A percentile compares a stretch with the other conserved stretches of the same genome.
Evolutionary conservation across 768 basidiomycete species (phyloP).

Genomic region (Megacollybia marginata): DNA sequence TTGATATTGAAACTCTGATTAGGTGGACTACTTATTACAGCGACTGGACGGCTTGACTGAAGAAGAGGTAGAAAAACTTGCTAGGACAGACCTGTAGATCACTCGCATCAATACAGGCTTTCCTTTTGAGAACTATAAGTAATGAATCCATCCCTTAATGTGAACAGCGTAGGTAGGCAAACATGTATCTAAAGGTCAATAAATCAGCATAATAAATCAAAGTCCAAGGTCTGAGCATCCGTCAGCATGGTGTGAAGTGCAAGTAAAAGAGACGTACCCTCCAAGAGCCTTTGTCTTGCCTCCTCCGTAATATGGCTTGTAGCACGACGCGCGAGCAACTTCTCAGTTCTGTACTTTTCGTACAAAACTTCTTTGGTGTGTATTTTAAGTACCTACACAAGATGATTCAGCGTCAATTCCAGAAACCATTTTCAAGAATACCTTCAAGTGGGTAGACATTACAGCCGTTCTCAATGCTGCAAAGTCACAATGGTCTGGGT

Average conservation of each 20-base stretch:
- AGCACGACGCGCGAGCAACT: constrained; percentile 79
- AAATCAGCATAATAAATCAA: constrained; percentile 18
- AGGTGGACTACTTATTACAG: constrained; percentile 95
- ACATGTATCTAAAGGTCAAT: too few relatives aligned
- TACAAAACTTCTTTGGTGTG: constrained; percentile 87
- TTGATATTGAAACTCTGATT: background rate
- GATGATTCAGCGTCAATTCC: too few relatives aligned
- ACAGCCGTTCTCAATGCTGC: constrained; percentile 77
- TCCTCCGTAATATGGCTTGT: constrained; percentile 73
- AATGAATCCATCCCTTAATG: too few relatives aligned
- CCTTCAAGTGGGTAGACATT: constrained; percentile 80
- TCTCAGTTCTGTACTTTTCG: constrained; percentile 89
- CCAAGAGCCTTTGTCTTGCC: constrained; percentile 62
- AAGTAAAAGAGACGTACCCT: constrained; percentile 40
- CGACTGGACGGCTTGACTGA: constrained; percentile 81
- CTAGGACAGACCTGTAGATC: background rate
- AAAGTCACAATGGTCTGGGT: constrained; percentile 86
- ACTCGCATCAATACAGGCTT: too few relatives aligned
- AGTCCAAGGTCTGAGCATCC: constrained; percentile 36
- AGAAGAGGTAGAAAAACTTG: constrained; percentile 67
- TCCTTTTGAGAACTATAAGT: too few relatives aligned
- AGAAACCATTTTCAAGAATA: constrained; percentile 15
- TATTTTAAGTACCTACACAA: constrained; percentile 62
- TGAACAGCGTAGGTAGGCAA: too few relatives aligned
- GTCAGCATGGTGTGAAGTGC: constrained; percentile 1